Base-by-base conservation (phyloP, 2,329 filamentous ascomycete genomes). In the Orbilia ellipsospora region DNA sequence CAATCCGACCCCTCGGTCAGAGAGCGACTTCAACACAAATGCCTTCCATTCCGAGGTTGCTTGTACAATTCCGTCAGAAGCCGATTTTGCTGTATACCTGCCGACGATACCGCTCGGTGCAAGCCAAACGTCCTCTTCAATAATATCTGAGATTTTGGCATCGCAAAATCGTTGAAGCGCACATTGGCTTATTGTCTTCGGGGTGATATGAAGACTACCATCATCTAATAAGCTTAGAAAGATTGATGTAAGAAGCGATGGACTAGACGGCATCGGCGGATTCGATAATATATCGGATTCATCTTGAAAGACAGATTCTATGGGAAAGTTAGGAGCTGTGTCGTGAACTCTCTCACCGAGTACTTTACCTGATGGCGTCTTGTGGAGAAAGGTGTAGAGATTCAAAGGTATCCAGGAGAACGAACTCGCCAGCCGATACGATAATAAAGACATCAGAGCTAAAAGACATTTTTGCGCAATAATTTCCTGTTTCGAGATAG, bases 31-130 rank as follows among this genome's bases (percentile, higher is more conserved):
- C 23, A 74, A 26, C 31, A 74, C 63, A 40, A 67, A 74, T 1
- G 70, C 63, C 42, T 74, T 76, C 72, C 72, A 76, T 52, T 76
- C 66, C n/a, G 70, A 56, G 20, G 70, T 70, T 26, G 64, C 65
- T 20, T 65, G 59, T 40, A 31, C 16, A 36, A 50, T 28, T 31
- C 55, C 54, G 20, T 69, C 64, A 13, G 18, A 28, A 18, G 15
- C 45, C 1, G 44, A 10, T 23, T 62, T 69, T 0, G 59, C 45
- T 5, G 52, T 65, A 23, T 68, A 56, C 18, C 64, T 54, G 23
- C 72, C 72, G 28, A 76, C 61, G 7, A 70, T 69, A 8, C 72
- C 72, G 23, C 64, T 59, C 15, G 72, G 72, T 7, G 72, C 72
- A 3, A 76, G 59, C 72, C 72, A 76, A 20, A 76, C 72, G 18